These are phyloP conservation scores for Dysphania ambrosioides DNA, from an alignment of 148 eudicot species.

Conservation along the genomic window DNA sequence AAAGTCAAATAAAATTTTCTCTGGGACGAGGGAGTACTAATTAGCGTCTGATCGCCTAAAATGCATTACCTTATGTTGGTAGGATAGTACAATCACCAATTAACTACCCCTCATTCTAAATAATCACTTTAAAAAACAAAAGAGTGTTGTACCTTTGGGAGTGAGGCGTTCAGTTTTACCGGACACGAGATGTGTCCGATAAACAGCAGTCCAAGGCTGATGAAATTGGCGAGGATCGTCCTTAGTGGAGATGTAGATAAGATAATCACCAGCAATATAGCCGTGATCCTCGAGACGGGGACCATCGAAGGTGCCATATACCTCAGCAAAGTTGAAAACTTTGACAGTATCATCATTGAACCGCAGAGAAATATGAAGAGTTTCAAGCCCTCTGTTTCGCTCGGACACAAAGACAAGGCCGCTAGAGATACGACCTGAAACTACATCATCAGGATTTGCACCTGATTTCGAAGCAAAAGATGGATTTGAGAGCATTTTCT, in stretches of 20 bases:
- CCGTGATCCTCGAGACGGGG: constrained; percentile 23
- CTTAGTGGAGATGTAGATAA: constrained; percentile 20
- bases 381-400: constrained; percentile 18
- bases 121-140: too few species aligned
- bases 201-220: constrained; percentile 35
- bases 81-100: too few species aligned
- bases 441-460: neutral
- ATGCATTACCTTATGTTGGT: too few species aligned
- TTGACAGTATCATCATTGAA: neutral
- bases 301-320: constrained; percentile 13
- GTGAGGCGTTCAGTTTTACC: constrained; percentile 23
- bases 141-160: too few species aligned
- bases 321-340: constrained; percentile 16
- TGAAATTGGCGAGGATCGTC: neutral
- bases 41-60: too few species aligned
- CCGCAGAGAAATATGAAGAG: constrained; percentile 21
- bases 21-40: too few species aligned
- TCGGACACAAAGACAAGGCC: constrained; percentile 25
- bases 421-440: constrained; percentile 5
- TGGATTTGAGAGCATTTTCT: constrained; percentile 2
- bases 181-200: constrained; percentile 9
- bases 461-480: neutral
- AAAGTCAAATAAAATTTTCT: too few species aligned
- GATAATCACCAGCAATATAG: constrained; percentile 21
- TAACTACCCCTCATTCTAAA: too few species aligned